phyloP scores from a whole-genome alignment of 768 basidiomycete genomes.

The Mycena sanguinolenta region DNA sequence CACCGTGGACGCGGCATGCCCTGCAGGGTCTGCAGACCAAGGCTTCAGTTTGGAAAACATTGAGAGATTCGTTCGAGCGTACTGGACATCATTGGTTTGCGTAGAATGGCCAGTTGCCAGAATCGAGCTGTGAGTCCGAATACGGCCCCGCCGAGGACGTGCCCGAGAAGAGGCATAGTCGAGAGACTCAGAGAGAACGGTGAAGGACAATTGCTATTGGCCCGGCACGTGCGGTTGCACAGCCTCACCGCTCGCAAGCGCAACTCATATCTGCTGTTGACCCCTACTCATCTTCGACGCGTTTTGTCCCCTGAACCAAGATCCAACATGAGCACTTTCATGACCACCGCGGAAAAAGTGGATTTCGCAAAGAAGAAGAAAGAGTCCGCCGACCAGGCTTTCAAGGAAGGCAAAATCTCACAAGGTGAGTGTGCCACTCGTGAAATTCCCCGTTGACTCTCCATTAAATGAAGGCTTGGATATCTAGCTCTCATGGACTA shows the following conservation, averaged over 20 bases:
- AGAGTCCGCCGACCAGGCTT: constrained; percentile 74
- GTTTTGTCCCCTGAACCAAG: constrained; percentile 23
- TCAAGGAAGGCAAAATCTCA: constrained; percentile 73
- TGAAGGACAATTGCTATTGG: not conserved
- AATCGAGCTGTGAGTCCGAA: constrained; percentile 88
- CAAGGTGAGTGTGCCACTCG: constrained; percentile 58
- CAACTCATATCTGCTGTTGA: no score
- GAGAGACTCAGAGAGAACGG: no score
- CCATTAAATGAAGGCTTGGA: constrained; percentile 25
- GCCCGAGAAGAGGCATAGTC: constrained; percentile 62
- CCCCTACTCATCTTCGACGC: constrained; percentile 19
- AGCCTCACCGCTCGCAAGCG: constrained; percentile 5
- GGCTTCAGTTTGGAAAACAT: constrained; percentile 10
- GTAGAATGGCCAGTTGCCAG: constrained; percentile 90
- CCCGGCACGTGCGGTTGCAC: constrained; percentile 15
- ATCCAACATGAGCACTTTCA: constrained; percentile 43
- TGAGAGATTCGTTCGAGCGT: constrained; percentile 48
- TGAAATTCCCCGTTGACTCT: constrained; percentile 25
- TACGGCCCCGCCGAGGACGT: constrained; percentile 81
- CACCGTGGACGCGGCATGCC: constrained; percentile 76
- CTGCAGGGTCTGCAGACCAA: constrained; percentile 70
- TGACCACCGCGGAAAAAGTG: constrained; percentile 63
- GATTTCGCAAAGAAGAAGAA: constrained; percentile 76
- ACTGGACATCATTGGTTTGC: constrained; percentile 85
- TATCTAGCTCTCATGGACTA: constrained; percentile 75